These are phyloP conservation scores for Cerrena zonata DNA, from an alignment of 1,284 basidiomycete genomes.

Conservation along the genomic window DNA sequence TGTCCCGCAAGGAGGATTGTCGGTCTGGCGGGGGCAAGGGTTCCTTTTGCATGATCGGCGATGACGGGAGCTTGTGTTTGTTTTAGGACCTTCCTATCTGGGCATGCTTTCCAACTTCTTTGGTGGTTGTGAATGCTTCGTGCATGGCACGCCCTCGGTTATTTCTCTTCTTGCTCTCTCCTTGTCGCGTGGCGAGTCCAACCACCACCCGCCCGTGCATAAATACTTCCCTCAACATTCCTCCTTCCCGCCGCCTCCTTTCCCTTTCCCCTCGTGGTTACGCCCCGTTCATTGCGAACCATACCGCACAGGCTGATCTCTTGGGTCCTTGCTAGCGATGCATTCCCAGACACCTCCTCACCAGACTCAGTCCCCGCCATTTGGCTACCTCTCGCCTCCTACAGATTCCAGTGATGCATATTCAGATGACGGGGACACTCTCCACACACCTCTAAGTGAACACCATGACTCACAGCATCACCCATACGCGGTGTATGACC, in stretches of 20 bases:
- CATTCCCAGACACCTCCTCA: neutral
- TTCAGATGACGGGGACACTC: constrained; percentile 37
- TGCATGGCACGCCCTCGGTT: neutral
- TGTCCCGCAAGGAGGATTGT: neutral
- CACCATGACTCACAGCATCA: constrained; percentile 22
- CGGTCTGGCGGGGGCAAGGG: neutral
- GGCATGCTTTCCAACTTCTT: neutral
- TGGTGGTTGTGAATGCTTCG: neutral
- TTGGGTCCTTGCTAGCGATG: constrained; percentile 1
- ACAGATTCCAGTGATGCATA: constrained; percentile 33
- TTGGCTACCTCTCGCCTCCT: constrained; percentile 30
- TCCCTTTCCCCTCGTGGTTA: neutral
- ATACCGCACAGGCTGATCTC: neutral
- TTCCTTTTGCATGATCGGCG: neutral
- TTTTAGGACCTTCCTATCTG: neutral
- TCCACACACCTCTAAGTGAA: constrained; percentile 34
- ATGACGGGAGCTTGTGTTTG: neutral
- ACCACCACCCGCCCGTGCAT: neutral
- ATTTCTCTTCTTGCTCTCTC: neutral
- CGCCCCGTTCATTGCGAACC: neutral
- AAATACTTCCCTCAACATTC: neutral
- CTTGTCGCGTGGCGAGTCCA: neutral
- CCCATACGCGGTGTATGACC: constrained; percentile 23
- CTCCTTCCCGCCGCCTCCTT: neutral
- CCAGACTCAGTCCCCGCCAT: constrained; percentile 17